Percentiles rank a stretch among this genome's conserved stretches.
Evolutionary conservation across 139 green algal genomes (phyloP).

Genomic region (Desmodesmus armatus): DNA sequence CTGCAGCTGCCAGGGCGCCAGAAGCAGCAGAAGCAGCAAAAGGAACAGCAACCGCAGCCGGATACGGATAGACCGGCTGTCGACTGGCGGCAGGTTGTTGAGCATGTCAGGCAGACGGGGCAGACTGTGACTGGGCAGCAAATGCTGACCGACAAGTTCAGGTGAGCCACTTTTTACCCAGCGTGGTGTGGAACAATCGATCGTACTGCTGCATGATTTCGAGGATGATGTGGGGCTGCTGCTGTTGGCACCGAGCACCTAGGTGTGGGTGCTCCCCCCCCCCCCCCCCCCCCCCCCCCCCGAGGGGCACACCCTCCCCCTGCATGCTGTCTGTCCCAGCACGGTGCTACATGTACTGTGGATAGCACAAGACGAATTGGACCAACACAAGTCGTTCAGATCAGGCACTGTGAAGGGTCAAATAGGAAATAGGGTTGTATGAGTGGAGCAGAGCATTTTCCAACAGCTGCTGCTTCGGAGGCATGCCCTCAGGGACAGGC

Average conservation of each 20-base stretch:
- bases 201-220: no score
- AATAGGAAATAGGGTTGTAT: not conserved
- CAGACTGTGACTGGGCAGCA: slow-evolving; percentile 30
- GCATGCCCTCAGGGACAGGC: not conserved
- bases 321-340: not conserved
- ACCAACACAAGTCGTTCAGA: not conserved
- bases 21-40: not conserved
- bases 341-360: not conserved
- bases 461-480: not conserved
- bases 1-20: slow-evolving; percentile 18
- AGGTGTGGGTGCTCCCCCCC: no score
- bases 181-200: no score
- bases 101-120: slow-evolving; percentile 15
- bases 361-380: not conserved
- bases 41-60: not conserved
- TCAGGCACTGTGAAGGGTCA: not conserved
- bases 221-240: not conserved
- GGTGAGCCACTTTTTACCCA: slow-evolving; percentile 38
- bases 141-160: slow-evolving; percentile 77
- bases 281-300: no score
- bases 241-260: no score
- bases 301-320: no score
- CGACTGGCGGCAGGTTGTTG: slow-evolving; percentile 70
- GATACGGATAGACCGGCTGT: slow-evolving; percentile 18
- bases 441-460: not conserved